Evolutionary conservation across 768 basidiomycete species (phyloP).

Genomic region (Dendrothele bispora): DNA sequence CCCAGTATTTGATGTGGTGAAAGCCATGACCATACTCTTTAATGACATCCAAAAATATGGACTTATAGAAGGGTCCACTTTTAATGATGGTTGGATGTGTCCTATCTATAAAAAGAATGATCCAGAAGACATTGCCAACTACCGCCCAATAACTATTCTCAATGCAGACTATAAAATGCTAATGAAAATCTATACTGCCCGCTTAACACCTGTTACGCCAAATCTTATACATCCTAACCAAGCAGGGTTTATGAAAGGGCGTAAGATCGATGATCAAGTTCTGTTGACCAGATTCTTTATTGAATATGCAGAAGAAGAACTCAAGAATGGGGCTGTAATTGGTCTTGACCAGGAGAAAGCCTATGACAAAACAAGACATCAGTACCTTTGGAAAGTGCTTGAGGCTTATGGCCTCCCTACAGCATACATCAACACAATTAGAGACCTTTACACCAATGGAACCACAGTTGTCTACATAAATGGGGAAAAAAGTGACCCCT

Average conservation of each 20-base stretch:
- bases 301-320: constrained; percentile 9
- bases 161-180: constrained; percentile 30
- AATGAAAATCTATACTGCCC: constrained; percentile 19
- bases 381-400: constrained; percentile 10
- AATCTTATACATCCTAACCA: constrained; percentile 25
- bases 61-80: not conserved
- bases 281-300: constrained; percentile 15
- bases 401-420: not conserved
- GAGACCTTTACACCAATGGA: constrained; percentile 18
- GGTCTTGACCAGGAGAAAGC: constrained; percentile 2
- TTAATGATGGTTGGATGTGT: constrained; percentile 20
- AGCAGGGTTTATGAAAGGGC: constrained; percentile 24
- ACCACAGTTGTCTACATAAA: constrained; percentile 23
- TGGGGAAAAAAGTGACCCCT: constrained; percentile 14
- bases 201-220: constrained; percentile 8
- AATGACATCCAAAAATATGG: constrained; percentile 17
- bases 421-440: constrained; percentile 12
- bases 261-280: constrained; percentile 22
- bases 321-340: constrained; percentile 9
- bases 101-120: constrained; percentile 14
- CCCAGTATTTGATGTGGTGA: too few species aligned
- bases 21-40: constrained; percentile 2
- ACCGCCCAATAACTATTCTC: constrained; percentile 18
- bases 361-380: constrained; percentile 8
- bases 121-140: constrained; percentile 13